phyloP scores from a whole-genome alignment of 495 filamentous ascomycete species.

The Aspergillus nanangensis region DNA sequence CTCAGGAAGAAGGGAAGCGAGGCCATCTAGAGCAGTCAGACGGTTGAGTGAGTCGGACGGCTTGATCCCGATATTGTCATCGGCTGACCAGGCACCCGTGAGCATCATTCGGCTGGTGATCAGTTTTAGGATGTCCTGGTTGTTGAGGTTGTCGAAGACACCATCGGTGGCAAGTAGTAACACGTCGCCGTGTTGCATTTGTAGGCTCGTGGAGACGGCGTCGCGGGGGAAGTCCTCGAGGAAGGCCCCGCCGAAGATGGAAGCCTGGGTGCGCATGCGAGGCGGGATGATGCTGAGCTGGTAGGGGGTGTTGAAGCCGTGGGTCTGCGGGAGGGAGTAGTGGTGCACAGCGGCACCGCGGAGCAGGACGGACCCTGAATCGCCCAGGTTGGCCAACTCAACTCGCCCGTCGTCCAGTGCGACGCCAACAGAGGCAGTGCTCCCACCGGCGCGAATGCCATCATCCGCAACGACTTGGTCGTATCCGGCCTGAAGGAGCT shows the following conservation, averaged over 20 bases:
- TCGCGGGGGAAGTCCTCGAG: constrained; percentile 79
- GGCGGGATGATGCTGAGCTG: constrained; percentile 87
- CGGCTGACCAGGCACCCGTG: constrained; percentile 67
- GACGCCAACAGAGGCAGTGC: constrained; percentile 82
- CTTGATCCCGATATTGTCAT: constrained; percentile 45
- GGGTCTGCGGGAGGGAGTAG: constrained; percentile 81
- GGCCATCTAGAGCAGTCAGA: constrained; percentile 45
- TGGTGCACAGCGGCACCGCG: constrained; percentile 78
- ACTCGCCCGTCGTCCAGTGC: constrained; percentile 64
- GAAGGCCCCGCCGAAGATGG: constrained; percentile 74
- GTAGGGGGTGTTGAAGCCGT: constrained; percentile 96
- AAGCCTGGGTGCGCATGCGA: constrained; percentile 67
- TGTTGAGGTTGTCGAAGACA: constrained; percentile 94
- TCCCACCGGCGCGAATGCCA: constrained; percentile 73
- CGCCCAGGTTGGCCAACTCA: constrained; percentile 91
- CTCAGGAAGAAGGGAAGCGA: constrained; percentile 20
- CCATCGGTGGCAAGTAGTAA: constrained; percentile 90
- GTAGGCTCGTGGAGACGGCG: constrained; percentile 70
- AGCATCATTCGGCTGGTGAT: constrained; percentile 70
- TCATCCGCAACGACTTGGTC: constrained; percentile 70
- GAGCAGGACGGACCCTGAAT: constrained; percentile 90
- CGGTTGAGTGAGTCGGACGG: constrained; percentile 51
- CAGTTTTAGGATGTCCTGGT: constrained; percentile 77
- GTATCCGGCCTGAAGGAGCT: constrained; percentile 80
- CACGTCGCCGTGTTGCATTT: constrained; percentile 83